These are phyloP conservation scores for Polyplosphaeria fusca DNA, from an alignment of 495 filamentous ascomycete species.

Conservation along the genomic window DNA sequence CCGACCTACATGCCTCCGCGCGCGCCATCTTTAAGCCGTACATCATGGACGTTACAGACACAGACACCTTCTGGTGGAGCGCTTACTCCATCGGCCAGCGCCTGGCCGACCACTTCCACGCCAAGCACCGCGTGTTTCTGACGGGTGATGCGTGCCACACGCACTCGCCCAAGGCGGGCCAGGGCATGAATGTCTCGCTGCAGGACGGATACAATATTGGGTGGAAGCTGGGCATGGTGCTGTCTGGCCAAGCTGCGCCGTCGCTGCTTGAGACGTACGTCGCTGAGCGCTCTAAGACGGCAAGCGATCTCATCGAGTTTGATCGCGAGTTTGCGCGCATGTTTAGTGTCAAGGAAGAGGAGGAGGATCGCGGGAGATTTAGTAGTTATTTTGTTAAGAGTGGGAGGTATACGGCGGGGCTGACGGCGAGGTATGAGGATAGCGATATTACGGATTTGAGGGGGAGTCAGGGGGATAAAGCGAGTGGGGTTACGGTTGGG, in stretches of 20 bases:
- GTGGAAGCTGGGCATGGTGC: constrained; percentile 71
- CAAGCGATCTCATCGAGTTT: constrained; percentile 70
- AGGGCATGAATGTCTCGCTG: constrained; percentile 47
- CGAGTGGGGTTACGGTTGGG: constrained; percentile 50
- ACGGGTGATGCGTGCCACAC: constrained; percentile 62
- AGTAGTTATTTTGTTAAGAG: constrained; percentile 59
- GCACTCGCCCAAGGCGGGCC: constrained; percentile 61
- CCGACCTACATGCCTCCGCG: constrained; percentile 57
- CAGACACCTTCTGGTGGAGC: constrained; percentile 55
- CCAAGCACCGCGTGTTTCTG: constrained; percentile 53
- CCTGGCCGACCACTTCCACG: constrained; percentile 55
- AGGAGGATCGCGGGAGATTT: constrained; percentile 36
- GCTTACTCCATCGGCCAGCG: constrained; percentile 61
- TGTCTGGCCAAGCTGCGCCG: constrained; percentile 55
- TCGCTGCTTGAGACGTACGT: constrained; percentile 66
- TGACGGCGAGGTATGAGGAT: constrained; percentile 55
- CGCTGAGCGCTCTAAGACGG: constrained; percentile 63
- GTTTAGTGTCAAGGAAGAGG: constrained; percentile 47
- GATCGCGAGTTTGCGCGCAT: constrained; percentile 63
- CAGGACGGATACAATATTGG: constrained; percentile 61
- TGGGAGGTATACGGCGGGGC: constrained; percentile 62
- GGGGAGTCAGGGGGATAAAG: constrained; percentile 34
- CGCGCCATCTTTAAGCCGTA: constrained; percentile 58
- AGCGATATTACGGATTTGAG: constrained; percentile 8
- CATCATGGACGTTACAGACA: constrained; percentile 49